Evolutionary conservation across 2,329 filamentous ascomycete species (phyloP).

Genomic region (Alternaria burnsii): DNA sequence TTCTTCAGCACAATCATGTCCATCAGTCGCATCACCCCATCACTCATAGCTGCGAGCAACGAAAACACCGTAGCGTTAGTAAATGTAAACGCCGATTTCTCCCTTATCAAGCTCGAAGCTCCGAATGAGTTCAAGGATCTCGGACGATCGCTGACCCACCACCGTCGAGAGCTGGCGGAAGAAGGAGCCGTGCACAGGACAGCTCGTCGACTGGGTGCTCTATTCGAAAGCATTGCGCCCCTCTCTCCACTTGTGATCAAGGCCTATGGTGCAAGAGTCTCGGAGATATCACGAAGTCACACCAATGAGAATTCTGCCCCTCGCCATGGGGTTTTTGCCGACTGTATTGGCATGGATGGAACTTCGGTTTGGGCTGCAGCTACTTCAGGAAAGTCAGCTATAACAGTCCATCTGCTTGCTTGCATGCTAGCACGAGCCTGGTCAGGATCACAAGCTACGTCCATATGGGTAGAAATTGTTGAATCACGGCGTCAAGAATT

Average conservation of each 20-base stretch:
- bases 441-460: slow-evolving; percentile 33
- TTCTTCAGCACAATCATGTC: too few species aligned
- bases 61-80: slow-evolving; percentile 23
- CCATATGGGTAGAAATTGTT: slow-evolving; percentile 50
- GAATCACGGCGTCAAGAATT: slow-evolving; percentile 16
- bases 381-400: slow-evolving; percentile 41
- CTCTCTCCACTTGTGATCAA: slow-evolving; percentile 43
- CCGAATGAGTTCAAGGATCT: slow-evolving; percentile 50
- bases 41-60: too few species aligned
- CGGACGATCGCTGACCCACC: slow-evolving; percentile 40
- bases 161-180: slow-evolving; percentile 50
- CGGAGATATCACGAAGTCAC: slow-evolving; percentile 22
- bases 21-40: too few species aligned
- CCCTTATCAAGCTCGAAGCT: slow-evolving; percentile 53
- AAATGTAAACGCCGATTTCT: slow-evolving; percentile 56
- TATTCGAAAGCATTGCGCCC: slow-evolving; percentile 51
- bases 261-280: slow-evolving; percentile 49
- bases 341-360: slow-evolving; percentile 40
- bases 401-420: slow-evolving; percentile 47
- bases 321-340: slow-evolving; percentile 26
- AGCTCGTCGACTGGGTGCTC: slow-evolving; percentile 51
- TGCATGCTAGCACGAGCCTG: slow-evolving; percentile 51
- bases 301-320: too few species aligned
- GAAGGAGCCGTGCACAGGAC: slow-evolving; percentile 48
- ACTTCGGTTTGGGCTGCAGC: slow-evolving; percentile 52